Evolutionary conservation across 106 monocot species (phyloP), one percentile per base, ranked within the genome.

Genomic region (Posidonia australis): DNA sequence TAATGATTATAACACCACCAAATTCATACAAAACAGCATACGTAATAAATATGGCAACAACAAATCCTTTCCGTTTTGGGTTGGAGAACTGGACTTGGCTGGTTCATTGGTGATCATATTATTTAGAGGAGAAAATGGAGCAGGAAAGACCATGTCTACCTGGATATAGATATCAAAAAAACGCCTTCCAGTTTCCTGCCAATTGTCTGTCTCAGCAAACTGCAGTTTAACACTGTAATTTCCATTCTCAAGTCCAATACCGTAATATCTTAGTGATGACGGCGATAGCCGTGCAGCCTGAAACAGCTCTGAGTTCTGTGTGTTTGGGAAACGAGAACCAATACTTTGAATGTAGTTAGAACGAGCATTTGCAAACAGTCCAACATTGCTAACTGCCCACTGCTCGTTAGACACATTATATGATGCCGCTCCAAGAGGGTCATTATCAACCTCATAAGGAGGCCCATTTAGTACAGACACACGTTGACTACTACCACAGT

Each of bases 211-310:
- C 63, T 96, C 94, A 20, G 84, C 65, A 72, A 90, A 96, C 21
- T 80, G 80, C 18, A 96, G 70, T 17, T 54, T 78, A 59, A 96
- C 36, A 13, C 64, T 78, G 54, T 96, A 96, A 31, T 82, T 80
- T 54, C 94, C 94, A 80, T 90, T 96, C 74, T 86, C 65, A 69
- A 96, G 90, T 5, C 94, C 90, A 45, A 96, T 24, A 5, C 90
- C 94, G 57, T 85, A 98, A 59, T 98, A 98, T 79, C 90, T 80
- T 62, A 98, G 64, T 55, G 96, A 85, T 44, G 90, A 98, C 17
- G 87, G 84, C 47, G 87, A 80, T 31, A 80, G 65, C 62, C 89
- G 72, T 74, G 84, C 62, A 64, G 75, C 77, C 73, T 93, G 93
- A 64, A 78, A 94, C 20, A 94, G 60, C 51, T 89, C 86, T 52